Evolutionary conservation across 129 eudicot species (phyloP), one percentile per base, ranked within the genome.

Genomic region (Heracleum sosnowskyi): DNA sequence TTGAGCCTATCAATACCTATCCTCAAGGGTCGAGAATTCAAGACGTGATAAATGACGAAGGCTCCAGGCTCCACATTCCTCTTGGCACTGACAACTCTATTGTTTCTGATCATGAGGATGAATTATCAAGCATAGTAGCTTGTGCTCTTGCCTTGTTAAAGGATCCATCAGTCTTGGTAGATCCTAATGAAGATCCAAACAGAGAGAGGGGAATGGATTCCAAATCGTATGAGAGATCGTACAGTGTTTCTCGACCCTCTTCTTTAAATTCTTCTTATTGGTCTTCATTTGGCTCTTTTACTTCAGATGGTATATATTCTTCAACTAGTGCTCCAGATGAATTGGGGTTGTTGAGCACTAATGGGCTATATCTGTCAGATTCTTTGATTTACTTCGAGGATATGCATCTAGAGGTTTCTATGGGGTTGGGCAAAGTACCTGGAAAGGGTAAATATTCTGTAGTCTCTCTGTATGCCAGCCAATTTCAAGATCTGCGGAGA

Each of bases 21-120:
- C 37, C 84, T 24, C 8, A 75, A 47, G 91, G 85, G 69, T 86
- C 92, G 4, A 34, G 51, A 18, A 82, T 91, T 74, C 81, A 76
- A 69, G 82, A 88, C 55, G 13, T 93, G 81, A 83, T 91, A 45
- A 80, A 77, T 4, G 91, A 89, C 17, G 91, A 85, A 80, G 90
- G 91, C 26, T 83, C 97, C 31, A 85, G 91, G 83, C 84, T 91
- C 69, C 96, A 93, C 82, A 87, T 89, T 74, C 98, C 97, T 49
- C 84, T 93, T 26, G 91, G 89, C 68, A 41, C 29, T 16, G 78
- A 81, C 45, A 87, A 89, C 77, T 81, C 85, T 77, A 81, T 91
- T 37, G 91, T 93, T 26, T 89, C 97, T 4, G 96, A 87, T 72
- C 89, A 83, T 57, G 98, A 91, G 75, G 97, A 88, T 44, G 98